Conservation (phyloP, 805 yeast species). For the Wickerhamomyces silvicola region DNA sequence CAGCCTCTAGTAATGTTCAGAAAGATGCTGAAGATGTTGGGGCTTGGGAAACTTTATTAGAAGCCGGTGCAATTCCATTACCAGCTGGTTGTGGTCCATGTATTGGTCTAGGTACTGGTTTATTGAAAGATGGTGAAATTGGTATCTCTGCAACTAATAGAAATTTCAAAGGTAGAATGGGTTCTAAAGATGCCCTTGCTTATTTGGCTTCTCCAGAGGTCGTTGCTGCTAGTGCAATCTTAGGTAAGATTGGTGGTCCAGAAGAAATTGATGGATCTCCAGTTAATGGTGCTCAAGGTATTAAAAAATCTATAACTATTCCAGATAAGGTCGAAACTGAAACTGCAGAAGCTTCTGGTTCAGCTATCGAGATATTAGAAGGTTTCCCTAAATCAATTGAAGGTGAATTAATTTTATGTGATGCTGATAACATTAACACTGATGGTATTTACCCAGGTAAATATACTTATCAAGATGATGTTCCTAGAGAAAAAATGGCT, state of each 20-base stretch:
- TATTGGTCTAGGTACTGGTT: conserved; percentile 93
- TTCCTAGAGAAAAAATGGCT: conserved; percentile 92
- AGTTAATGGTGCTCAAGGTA: conserved; percentile 43
- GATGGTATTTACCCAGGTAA: conserved; percentile 99
- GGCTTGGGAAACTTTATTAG: conserved; percentile 84
- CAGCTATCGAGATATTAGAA: conserved; percentile 62
- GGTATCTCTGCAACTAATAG: conserved; percentile 98
- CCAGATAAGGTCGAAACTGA: conserved; percentile 22
- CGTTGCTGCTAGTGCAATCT: conserved; percentile 96
- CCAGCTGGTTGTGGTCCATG: conserved; percentile 99
- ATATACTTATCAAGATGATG: conserved; percentile 97
- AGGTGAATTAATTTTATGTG: conserved; percentile 93
- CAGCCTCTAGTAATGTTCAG: conserved; percentile 92
- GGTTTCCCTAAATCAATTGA: conserved; percentile 88
- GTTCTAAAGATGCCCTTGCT: conserved; percentile 92
- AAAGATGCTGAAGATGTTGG: conserved; percentile 86
- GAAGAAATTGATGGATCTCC: conserved; percentile 69
- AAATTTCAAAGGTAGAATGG: conserved; percentile 99
- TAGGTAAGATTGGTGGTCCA: conserved; percentile 91
- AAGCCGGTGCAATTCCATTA: conserved; percentile 90
- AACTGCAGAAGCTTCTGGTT: conserved; percentile 23
- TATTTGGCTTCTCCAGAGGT: conserved; percentile 96
- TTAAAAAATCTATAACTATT: conserved; percentile 31
- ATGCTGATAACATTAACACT: conserved; percentile 94
- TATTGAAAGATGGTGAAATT: conserved; percentile 91